Base-by-base conservation (phyloP, 305 asterid species). In the Ilex paraguariensis region DNA sequence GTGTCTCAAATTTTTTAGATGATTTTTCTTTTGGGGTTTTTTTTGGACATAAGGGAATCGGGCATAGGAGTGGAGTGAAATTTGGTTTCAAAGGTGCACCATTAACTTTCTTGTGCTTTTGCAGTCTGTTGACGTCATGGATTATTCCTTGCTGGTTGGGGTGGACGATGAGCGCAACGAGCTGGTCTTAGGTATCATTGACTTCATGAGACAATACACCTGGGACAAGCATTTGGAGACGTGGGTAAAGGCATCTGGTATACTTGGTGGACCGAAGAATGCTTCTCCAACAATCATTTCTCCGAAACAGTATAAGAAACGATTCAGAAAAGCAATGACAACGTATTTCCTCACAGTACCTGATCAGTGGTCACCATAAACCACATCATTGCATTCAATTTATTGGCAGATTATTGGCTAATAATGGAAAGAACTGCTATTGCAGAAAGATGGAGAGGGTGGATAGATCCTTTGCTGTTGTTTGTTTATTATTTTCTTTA, bases 201-300 rank as follows among this genome's bases (percentile, higher is more conserved):
- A 93, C 68, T 93, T 76, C 85, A 88, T 93, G 92, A 86, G 99
- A 60, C 97, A 87, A 32, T 93, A 90, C 53, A 90, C 99, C 13
- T 93, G 97, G 97, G 97, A 92, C 84, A 92, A 92, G 82, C 98
- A 89, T 52, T 66, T 90, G 82, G 97, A 94, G 89, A 88, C 95
- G 44, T 90, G 97, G 97, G 97, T 86, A 16, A 90, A 90, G 72
- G 88, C 96, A 0, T 78, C 96, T 10, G 97, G 99, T 11, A 88
- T 94, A 54, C 87, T 94, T 10, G 99, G 96, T 51, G 96, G 99
- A 12, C 95, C 90, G 3, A 94, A 72, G 71, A 88, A 88, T 63
- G 91, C 86, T 59, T 78, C 97, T 16, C 99, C 99, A 30, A 93
- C 99, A 0, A 83, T 93, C 16, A 62, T 93, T 61, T 93, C 96